These are phyloP conservation scores for Leishmania guyanensis DNA, from an alignment of 208 protist species.

Conservation along the genomic window DNA sequence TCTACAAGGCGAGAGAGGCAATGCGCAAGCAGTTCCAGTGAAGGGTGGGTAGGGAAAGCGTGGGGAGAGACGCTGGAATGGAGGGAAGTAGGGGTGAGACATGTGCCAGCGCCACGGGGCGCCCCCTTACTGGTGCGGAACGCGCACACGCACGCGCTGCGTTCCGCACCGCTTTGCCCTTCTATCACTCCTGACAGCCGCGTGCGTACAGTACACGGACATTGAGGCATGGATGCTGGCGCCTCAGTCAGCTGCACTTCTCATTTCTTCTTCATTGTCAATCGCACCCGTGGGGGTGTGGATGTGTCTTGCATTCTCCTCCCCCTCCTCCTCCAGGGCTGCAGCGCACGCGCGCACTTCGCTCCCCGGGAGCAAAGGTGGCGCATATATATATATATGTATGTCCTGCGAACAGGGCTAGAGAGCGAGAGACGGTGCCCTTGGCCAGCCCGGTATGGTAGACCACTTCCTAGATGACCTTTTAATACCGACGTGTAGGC, in stretches of 20 bases:
- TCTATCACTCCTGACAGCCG: not conserved
- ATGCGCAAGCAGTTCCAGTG: conserved; percentile 60
- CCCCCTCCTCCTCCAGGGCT: not conserved
- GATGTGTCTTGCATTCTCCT: not conserved
- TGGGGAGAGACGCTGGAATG: not conserved
- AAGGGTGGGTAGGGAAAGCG: not conserved
- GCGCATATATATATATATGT: too few species aligned
- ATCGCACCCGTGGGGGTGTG: too few species aligned
- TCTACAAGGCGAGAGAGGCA: conserved; percentile 75
- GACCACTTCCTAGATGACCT: not conserved
- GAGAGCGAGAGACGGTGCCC: not conserved
- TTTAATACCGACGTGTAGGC: not conserved
- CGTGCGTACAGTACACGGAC: not conserved
- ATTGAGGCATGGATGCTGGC: not conserved
- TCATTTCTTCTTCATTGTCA: conserved; percentile 16
- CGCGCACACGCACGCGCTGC: too few species aligned
- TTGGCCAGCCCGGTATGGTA: not conserved
- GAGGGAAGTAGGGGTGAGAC: not conserved
- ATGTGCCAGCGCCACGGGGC: not conserved
- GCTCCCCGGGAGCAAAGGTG: not conserved
- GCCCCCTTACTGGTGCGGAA: not conserved
- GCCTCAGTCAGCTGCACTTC: not conserved
- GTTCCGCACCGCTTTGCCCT: not conserved
- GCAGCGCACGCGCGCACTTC: not conserved
- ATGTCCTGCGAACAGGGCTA: not conserved